Conservation (phyloP, 305 asterid genomes). For the Fraxinus sp. region DNA sequence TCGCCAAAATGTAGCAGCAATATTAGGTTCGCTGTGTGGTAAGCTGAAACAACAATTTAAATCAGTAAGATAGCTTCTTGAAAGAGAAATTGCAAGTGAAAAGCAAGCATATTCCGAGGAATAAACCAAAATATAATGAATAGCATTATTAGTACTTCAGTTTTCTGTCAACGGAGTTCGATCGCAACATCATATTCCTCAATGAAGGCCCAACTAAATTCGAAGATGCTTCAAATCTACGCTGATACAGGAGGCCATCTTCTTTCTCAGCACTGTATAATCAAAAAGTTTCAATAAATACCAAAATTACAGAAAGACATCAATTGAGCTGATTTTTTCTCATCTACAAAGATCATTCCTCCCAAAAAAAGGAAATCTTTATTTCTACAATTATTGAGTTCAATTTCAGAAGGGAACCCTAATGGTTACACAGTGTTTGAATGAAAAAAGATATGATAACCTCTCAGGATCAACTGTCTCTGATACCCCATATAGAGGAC, state of each 20-base stretch:
- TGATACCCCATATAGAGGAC: conserved; percentile 91
- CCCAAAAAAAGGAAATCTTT: neutral
- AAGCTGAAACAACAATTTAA: conserved; percentile 53
- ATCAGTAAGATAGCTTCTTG: conserved; percentile 16
- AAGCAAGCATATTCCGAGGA: neutral
- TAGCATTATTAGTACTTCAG: conserved; percentile 54
- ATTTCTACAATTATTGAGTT: conserved; percentile 6
- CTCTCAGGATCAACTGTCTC: conserved; percentile 81
- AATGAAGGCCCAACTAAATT: conserved; percentile 77
- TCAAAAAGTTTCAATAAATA: conserved; percentile 22
- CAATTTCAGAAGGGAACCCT: neutral
- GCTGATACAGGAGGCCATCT: conserved; percentile 69
- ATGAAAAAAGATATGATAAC: conserved; percentile 36
- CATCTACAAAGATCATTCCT: conserved; percentile 15
- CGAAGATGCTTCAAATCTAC: conserved; percentile 70
- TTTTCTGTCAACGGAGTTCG: conserved; percentile 74
- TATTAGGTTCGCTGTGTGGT: conserved; percentile 84
- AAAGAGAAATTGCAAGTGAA: neutral
- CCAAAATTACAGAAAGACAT: conserved; percentile 10
- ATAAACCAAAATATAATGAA: neutral
- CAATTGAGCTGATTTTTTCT: conserved; percentile 3
- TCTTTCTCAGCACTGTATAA: conserved; percentile 79
- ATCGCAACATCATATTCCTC: conserved; percentile 75
- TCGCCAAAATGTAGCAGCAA: conserved; percentile 88
- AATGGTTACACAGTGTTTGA: conserved; percentile 16